Percentiles rank a stretch among this genome's conserved stretches.
phyloP scores from a whole-genome alignment of 2,329 filamentous ascomycete genomes.

The Samsoniella hepiali region DNA sequence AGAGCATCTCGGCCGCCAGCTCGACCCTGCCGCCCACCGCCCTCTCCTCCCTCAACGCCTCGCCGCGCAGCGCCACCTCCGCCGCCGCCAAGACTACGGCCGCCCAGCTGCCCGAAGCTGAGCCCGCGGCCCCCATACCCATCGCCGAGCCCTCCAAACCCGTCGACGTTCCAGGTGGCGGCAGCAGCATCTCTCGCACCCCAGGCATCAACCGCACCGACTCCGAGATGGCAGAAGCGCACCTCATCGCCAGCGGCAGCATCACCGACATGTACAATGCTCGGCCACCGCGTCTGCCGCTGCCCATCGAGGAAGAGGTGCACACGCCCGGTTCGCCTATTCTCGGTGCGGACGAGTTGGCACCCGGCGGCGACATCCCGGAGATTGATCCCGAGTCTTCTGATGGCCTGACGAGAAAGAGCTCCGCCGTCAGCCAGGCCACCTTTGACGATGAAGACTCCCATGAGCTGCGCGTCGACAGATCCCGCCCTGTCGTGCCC shows the following conservation, averaged over 20 bases:
- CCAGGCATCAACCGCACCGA: slow-evolving; percentile 30
- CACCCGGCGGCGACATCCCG: slow-evolving; percentile 53
- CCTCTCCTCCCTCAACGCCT: slow-evolving; percentile 47
- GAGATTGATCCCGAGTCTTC: slow-evolving; percentile 52
- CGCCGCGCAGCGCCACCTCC: slow-evolving; percentile 39
- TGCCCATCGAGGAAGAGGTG: slow-evolving; percentile 90
- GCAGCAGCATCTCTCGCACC: slow-evolving; percentile 35
- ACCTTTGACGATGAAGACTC: slow-evolving; percentile 73
- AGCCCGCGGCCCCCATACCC: slow-evolving; percentile 42
- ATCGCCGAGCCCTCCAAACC: slow-evolving; percentile 49
- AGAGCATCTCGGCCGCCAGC: slow-evolving; percentile 29
- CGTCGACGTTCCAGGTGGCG: slow-evolving; percentile 51
- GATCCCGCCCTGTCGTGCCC: slow-evolving; percentile 74
- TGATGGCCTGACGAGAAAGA: slow-evolving; percentile 50
- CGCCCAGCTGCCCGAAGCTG: slow-evolving; percentile 43
- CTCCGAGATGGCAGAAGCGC: slow-evolving; percentile 31
- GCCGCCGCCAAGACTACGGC: slow-evolving; percentile 20
- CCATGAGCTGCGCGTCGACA: slow-evolving; percentile 73
- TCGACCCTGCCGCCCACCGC: slow-evolving; percentile 43
- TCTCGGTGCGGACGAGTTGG: slow-evolving; percentile 64
- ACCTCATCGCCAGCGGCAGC: slow-evolving; percentile 52
- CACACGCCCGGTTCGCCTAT: slow-evolving; percentile 90
- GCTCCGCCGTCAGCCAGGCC: slow-evolving; percentile 58
- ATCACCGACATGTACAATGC: slow-evolving; percentile 62
- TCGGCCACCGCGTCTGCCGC: slow-evolving; percentile 81